Evolutionary conservation across 495 filamentous ascomycete species (phyloP).

Genomic region (Physcia stellaris): DNA sequence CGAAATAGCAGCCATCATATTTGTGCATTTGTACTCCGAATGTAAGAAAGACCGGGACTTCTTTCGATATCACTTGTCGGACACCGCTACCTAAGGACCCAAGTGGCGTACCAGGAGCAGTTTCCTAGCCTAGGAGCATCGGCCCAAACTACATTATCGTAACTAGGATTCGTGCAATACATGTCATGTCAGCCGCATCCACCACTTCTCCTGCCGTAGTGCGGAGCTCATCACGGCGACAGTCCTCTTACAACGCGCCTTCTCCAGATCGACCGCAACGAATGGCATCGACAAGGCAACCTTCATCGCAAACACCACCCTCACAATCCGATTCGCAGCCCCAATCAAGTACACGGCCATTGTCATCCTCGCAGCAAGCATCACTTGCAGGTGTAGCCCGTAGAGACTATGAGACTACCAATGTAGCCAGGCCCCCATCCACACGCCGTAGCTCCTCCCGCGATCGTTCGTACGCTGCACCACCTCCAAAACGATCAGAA

Average conservation of each 20-base stretch:
- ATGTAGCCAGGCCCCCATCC: slow-evolving; percentile 30
- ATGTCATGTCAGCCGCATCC: slow-evolving; percentile 15
- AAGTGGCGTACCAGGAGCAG: too few species aligned
- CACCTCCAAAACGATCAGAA: slow-evolving; percentile 37
- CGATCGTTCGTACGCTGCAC: slow-evolving; percentile 35
- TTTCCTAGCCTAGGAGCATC: too few species aligned
- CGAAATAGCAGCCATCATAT: too few species aligned
- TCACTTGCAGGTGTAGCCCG: slow-evolving; percentile 39
- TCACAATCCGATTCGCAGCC: slow-evolving; percentile 31
- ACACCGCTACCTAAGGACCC: too few species aligned
- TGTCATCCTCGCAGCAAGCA: slow-evolving; percentile 35
- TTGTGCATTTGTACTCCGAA: too few species aligned
- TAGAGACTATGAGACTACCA: slow-evolving; percentile 43
- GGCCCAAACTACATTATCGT: too few species aligned
- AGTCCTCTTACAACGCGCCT: slow-evolving; percentile 16
- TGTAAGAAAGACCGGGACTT: too few species aligned
- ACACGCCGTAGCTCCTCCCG: slow-evolving; percentile 41
- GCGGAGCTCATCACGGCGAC: slow-evolving; percentile 15
- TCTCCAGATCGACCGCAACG: slow-evolving; percentile 42
- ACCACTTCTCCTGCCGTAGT: slow-evolving; percentile 12
- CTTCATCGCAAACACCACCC: slow-evolving; percentile 19
- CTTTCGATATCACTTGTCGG: too few species aligned
- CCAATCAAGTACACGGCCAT: slow-evolving; percentile 34
- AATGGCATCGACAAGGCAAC: slow-evolving; percentile 38
- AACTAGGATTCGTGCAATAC: too few species aligned